Base-by-base conservation (phyloP, 176 grass and related monocot species). In the Urochloa ruziziensis region DNA sequence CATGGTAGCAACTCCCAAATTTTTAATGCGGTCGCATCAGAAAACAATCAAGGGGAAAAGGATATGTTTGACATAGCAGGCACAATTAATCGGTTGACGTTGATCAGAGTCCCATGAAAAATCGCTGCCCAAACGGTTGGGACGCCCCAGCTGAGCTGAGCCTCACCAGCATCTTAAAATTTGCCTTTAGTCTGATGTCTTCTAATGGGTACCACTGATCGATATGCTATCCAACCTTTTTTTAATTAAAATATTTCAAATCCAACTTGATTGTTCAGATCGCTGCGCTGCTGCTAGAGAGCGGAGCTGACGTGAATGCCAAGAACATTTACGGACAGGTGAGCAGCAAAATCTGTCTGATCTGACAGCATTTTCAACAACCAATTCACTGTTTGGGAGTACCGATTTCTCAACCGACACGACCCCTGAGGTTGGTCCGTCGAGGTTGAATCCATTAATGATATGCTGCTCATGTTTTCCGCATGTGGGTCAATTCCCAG, bases 261-360 rank as follows among this genome's bases (percentile, higher is more conserved):
- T 54, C 23, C 23, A 57, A 24, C 1, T 25, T 69, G 1, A 4
- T 16, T 25, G 4, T 16, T 6, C 89, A 99, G 96, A 81, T 99
- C 47, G 80, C 63, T 23, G 80, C 24, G 19, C n/a, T 96, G 77
- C 82, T 99, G 73, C 85, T 99, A 83, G 87, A 94, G 67, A 86
- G 87, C 14, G 91, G 85, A 56, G 89, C 93, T 2, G 89, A 96
- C 48, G 83, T 84, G 16, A 94, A 96, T 72, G 92, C 80, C 1
- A 89, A 80, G 75, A 96, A 92, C 67, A 78, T 96, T 18, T 92
- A 85, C 57, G 91, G 93, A 27, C 96, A 90, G 91, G 96, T 98
- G 71, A 52, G 76, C 42, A 24, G 4, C 23, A 1, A 67, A n/a
- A n/a, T n/a, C n/a, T n/a, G n/a, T 67, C 18, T 1, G 2, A 28